Base-by-base conservation (phyloP, 2,329 filamentous ascomycete species). In the Ophiostoma tasmaniense region DNA sequence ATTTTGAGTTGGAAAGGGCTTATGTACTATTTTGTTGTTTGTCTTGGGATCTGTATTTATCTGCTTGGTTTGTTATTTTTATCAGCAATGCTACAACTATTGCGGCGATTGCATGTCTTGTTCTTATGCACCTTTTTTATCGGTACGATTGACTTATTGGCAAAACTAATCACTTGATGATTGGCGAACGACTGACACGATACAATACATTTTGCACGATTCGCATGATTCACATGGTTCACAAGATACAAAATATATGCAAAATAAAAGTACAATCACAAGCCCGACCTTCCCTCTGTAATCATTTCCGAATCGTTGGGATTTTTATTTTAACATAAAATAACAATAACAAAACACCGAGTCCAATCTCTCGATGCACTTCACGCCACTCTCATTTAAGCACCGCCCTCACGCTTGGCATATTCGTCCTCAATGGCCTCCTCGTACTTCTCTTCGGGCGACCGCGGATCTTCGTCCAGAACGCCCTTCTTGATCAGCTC, bases 401-500 rank as follows among this genome's bases (percentile, higher is more conserved):
- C 85, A 72, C 85, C 85, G 39, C 86, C 85, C 78, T 87, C 86
- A 37, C 85, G 80, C 79, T 87, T 87, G 70, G 85, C 85, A 73
- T 88, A 87, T 75, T 88, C 86, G 1, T 87, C 84, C 77, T 88
- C 85, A 50, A 88, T 88, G 22, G 84, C 84, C 77, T 88, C 85
- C 70, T 82, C 80, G 72, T 88, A 88, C 73, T 82, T 83, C 73
- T 84, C 81, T 35, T 85, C 83, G 3, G 83, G 77, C n/a, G 81
- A 81, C 69, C 87, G 83, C 1, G 87, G 87, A 74, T 90, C 87
- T 73, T 89, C 86, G 70, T 86, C 87, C 72, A 97, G 80, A 68
- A 97, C 91, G 5, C 93, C 93, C 73, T 90, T 88, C 75, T 90
- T 88, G 70, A 97, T 83, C 72, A 97, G 81, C 66, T 90, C 84